These are phyloP conservation scores for Xylariaceae sp. DNA, from an alignment of 2,329 filamentous ascomycete genomes.

Conservation along the genomic window DNA sequence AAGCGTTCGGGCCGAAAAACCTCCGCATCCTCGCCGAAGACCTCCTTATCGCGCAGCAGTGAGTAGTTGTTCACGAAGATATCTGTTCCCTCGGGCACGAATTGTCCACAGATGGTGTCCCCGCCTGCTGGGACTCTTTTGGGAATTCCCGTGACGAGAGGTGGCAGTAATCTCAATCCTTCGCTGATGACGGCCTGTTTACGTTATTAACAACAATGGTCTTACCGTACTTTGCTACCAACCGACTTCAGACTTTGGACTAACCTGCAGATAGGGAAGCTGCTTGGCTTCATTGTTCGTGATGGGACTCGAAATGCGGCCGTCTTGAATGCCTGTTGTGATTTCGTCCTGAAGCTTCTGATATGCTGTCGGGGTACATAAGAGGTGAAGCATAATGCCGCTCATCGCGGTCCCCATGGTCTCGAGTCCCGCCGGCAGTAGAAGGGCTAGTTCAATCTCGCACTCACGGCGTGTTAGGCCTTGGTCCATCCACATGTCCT, in stretches of 20 bases:
- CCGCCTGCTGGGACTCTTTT: slow-evolving; percentile 27
- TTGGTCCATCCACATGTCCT: slow-evolving; percentile 29
- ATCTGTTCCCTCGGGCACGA: slow-evolving; percentile 27
- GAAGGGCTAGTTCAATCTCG: slow-evolving; percentile 27
- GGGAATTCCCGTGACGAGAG: slow-evolving; percentile 22
- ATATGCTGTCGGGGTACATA: slow-evolving; percentile 22
- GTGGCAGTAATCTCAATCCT: slow-evolving; percentile 27
- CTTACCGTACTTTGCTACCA: background rate
- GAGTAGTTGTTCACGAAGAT: slow-evolving; percentile 23
- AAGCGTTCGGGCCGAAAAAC: slow-evolving; percentile 28
- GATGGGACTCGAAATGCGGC: slow-evolving; percentile 26
- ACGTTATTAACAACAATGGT: background rate
- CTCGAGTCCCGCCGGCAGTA: slow-evolving; percentile 26
- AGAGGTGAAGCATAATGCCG: slow-evolving; percentile 21
- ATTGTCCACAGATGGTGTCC: slow-evolving; percentile 24
- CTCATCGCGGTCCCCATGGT: slow-evolving; percentile 25
- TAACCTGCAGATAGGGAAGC: slow-evolving; percentile 28
- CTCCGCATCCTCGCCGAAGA: slow-evolving; percentile 27
- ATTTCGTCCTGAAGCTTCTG: slow-evolving; percentile 24
- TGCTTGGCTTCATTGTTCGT: slow-evolving; percentile 24
- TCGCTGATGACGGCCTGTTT: slow-evolving; percentile 28
- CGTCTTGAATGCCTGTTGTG: slow-evolving; percentile 12
- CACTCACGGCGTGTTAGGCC: slow-evolving; percentile 26
- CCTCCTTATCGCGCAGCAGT: slow-evolving; percentile 25
- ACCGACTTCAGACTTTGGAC: background rate